These are phyloP conservation scores for Coemansia sp. DNA, from an alignment of 192 early-diverging fungal species.

Conservation along the genomic window DNA sequence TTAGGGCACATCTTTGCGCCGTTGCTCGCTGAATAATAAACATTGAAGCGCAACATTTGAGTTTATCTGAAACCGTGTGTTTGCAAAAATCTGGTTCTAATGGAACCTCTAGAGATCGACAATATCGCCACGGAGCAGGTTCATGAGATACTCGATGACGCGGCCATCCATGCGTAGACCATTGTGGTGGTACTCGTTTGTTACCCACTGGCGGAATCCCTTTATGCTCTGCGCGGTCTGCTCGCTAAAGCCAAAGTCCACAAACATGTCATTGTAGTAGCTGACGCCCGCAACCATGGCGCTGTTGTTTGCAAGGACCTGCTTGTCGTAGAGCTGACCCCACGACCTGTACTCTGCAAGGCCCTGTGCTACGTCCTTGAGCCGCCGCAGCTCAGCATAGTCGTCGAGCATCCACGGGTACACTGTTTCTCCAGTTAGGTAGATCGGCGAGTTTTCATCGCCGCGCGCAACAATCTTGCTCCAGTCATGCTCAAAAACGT, in stretches of 20 bases:
- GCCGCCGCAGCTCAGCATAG: slow-evolving; percentile 59
- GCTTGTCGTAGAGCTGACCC: slow-evolving; percentile 60
- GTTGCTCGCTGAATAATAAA: too few species aligned
- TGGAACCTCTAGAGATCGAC: slow-evolving; percentile 13
- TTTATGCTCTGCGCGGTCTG: slow-evolving; percentile 55
- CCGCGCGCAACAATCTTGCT: slow-evolving; percentile 28
- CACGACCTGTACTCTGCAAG: slow-evolving; percentile 59
- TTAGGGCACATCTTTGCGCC: background rate
- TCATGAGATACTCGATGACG: slow-evolving; percentile 59
- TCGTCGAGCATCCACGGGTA: slow-evolving; percentile 76
- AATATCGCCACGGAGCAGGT: slow-evolving; percentile 58
- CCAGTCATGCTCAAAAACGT: slow-evolving; percentile 53
- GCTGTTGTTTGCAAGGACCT: slow-evolving; percentile 49
- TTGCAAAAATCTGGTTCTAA: too few species aligned
- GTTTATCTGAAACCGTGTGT: background rate
- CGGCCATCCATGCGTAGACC: slow-evolving; percentile 56
- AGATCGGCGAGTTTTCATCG: slow-evolving; percentile 36
- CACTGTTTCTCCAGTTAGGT: slow-evolving; percentile 69
- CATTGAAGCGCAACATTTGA: too few species aligned
- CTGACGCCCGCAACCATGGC: slow-evolving; percentile 62
- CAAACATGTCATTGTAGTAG: slow-evolving; percentile 77
- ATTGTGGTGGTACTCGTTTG: slow-evolving; percentile 70
- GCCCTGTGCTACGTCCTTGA: slow-evolving; percentile 59
- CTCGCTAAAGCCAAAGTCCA: slow-evolving; percentile 61
- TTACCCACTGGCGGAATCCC: slow-evolving; percentile 64